A percentile compares a stretch with the other conserved stretches of the same genome.
These are phyloP conservation scores for Suhomyces sp. DNA, from an alignment of 805 yeast species.

Conservation along the genomic window DNA sequence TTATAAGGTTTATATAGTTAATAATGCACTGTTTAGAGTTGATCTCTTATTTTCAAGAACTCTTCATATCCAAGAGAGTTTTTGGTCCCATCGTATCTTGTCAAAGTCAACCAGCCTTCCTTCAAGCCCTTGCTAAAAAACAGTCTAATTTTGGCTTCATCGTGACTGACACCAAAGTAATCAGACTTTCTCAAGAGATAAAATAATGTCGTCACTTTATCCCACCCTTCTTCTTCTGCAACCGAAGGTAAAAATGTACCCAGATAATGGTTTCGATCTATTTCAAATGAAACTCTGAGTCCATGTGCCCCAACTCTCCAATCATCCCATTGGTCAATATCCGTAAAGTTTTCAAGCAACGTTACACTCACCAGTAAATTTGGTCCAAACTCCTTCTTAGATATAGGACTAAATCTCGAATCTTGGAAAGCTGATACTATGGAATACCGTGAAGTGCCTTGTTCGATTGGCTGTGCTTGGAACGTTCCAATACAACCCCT, in stretches of 20 bases:
- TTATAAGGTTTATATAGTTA: not conserved
- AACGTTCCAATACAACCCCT: slow-evolving; percentile 97
- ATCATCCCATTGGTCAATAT: slow-evolving; percentile 51
- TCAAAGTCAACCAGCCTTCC: slow-evolving; percentile 34
- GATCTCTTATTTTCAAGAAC: slow-evolving; percentile 12
- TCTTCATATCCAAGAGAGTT: slow-evolving; percentile 23
- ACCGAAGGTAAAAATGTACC: slow-evolving; percentile 93
- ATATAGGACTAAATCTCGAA: slow-evolving; percentile 69
- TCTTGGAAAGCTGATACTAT: slow-evolving; percentile 69
- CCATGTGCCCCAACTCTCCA: slow-evolving; percentile 90
- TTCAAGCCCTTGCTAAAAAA: slow-evolving; percentile 29
- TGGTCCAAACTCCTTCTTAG: slow-evolving; percentile 47
- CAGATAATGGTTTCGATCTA: slow-evolving; percentile 40
- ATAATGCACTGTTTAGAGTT: not conserved
- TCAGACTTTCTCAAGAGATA: slow-evolving; percentile 78
- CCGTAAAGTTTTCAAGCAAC: slow-evolving; percentile 55
- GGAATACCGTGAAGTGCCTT: slow-evolving; percentile 63
- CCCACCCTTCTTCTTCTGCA: slow-evolving; percentile 85
- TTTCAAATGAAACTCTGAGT: slow-evolving; percentile 53
- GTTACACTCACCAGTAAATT: slow-evolving; percentile 61
- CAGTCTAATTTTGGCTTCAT: slow-evolving; percentile 5
- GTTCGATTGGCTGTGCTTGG: slow-evolving; percentile 46
- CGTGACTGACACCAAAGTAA: not conserved
- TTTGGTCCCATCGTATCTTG: slow-evolving; percentile 38
- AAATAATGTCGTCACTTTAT: slow-evolving; percentile 62